These are phyloP conservation scores for Phaseolus lunatus DNA, from an alignment of 306 rosid species.

Conservation along the genomic window DNA sequence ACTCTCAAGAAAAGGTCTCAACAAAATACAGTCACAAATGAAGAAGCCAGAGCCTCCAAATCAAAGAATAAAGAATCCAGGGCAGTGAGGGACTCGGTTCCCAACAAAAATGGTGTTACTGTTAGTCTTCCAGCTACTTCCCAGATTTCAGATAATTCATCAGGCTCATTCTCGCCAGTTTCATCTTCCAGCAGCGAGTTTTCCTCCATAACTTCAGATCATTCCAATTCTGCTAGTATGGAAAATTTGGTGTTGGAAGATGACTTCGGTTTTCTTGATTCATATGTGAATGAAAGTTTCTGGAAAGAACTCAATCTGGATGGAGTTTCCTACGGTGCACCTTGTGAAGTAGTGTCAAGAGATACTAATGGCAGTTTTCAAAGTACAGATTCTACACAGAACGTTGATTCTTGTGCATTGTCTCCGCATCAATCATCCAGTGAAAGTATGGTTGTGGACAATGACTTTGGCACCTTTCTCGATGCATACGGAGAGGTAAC, in stretches of 20 bases:
- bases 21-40: not conserved
- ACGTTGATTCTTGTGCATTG: conserved; percentile 15
- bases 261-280: conserved; percentile 49
- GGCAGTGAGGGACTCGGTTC: not conserved
- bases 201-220: conserved; percentile 20
- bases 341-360: not conserved
- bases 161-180: not conserved
- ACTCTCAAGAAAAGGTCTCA: not conserved
- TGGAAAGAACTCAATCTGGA: conserved; percentile 43
- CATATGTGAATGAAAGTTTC: conserved; percentile 2
- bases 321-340: conserved; percentile 14
- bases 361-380: not conserved
- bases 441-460: not conserved
- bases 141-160: conserved; percentile 21
- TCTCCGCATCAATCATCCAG: conserved; percentile 1
- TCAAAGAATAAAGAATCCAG: not conserved
- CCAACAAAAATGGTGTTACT: not conserved
- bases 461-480: conserved; percentile 2
- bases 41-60: not conserved
- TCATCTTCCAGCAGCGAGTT: conserved; percentile 35
- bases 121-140: conserved; percentile 13
- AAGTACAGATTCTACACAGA: not conserved
- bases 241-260: conserved; percentile 34
- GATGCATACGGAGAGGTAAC: conserved; percentile 28
- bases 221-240: not conserved